Evolutionary conservation across 2,329 filamentous ascomycete species (phyloP), one percentile per base, ranked within the genome.

Genomic region (Tolypocladium tropicale): DNA sequence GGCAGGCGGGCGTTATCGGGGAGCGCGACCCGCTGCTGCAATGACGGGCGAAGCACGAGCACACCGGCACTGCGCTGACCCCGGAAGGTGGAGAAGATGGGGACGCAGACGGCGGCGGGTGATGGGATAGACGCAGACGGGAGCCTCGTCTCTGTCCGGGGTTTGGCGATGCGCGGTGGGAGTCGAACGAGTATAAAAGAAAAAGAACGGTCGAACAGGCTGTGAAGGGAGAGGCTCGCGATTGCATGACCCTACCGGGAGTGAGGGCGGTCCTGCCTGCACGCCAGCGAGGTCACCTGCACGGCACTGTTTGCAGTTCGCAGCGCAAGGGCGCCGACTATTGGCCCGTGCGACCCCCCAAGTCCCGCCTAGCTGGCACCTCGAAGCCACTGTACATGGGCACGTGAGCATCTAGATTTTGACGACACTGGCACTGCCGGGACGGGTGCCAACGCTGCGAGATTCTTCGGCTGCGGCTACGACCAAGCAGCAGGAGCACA

Each of bases 211-310:
- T 16, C 33, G 18, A 32, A 4, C 23, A 43, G 53, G 30, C n/a
- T 14, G 28, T 10, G 43, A 18, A 55, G 54, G 28, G 10, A 46
- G 53, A 51, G 54, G 48, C 54, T 55, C 54, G 25, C 32, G 39
- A 36, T 49, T 54, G 53, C 53, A 54, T 21, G 53, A 32, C 39
- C 28, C 39, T 37, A 50, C 46, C 28, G 32, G 46, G 43, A 25
- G 23, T 30, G 46, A 49, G 7, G 46, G 23, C 39, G 41, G 39
- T 6, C 54, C 54, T 51, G 55, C 54, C 56, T 58, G 56, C 59
- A 56, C 56, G 52, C 58, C 56, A 53, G 54, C 54, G 32, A 55
- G 60, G 60, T 62, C 60, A 62, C 56, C 60, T 62, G 60, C 59
- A 58, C 59, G 56, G 58, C 57, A 59, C 59, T 52, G 58, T 62